Evolutionary conservation across 257 asterid genomes (phyloP), one percentile per base, ranked within the genome.

Genomic region (Petrea volubilis): DNA sequence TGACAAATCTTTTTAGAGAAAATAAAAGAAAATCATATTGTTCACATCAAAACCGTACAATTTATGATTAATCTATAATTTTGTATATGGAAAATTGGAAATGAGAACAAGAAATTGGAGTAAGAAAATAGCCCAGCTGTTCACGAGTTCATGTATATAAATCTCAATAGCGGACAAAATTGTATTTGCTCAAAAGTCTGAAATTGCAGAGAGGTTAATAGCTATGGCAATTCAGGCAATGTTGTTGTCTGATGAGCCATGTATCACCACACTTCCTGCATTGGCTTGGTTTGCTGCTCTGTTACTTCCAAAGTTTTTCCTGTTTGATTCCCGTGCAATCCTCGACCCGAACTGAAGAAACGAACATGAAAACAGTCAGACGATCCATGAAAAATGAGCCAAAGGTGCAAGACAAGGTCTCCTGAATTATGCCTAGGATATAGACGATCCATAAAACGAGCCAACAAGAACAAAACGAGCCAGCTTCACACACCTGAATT

Each of bases 261-360:
- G 7, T 77, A 91, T 89, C 24, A 74, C 90, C 38, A 80, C 96
- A 75, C 96, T 93, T 67, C 98, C 98, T 9, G 97, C 98, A 70
- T 96, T 86, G 60, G 94, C 97, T 74, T 89, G 97, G 80, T 93
- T 93, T 60, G 97, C 98, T 27, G 98, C 97, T 70, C 97, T 90
- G 68, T 90, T 93, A 74, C 97, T 93, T 81, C 98, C 98, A 24
- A 93, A 93, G 49, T 83, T 89, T 68, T 86, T 91, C 86, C 82
- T 77, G 76, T 93, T 93, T 31, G 98, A 93, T 76, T 93, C 98
- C 71, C 98, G 86, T 0, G 98, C 98, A 24, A 93, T 87, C 68
- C 98, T 86, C 4, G 97, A 84, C 25, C 98, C 98, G 68, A 93
- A 91, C 97, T 93, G 85, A 70, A 70, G 58, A 15, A 18, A 12